Base-by-base conservation (phyloP, 2,329 filamentous ascomycete genomes). In the Pyricularia sp. region DNA sequence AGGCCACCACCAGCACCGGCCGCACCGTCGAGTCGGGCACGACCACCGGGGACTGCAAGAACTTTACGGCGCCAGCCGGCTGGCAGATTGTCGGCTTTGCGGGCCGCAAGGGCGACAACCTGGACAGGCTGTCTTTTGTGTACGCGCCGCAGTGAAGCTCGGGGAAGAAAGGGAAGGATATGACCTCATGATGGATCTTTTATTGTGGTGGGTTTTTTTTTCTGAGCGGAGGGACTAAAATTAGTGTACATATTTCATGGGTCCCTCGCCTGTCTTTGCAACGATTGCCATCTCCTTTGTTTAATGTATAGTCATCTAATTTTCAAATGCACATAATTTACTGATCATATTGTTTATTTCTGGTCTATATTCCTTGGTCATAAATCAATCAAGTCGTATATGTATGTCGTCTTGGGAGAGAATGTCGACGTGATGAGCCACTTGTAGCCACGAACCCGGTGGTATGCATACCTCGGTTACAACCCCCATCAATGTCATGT, bases 41-140 rank as follows among this genome's bases (percentile, higher is more conserved):
- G 0, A 72, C 76, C 31, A 87, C 84, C 0, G 74, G 71, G 12
- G 81, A 83, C 70, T 88, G 85, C 73, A 73, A 76, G 5, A 80
- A 79, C 1, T 83, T 79, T 67, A 76, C 73, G n/a, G 84, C 84
- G 1, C 82, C 82, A 25, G 69, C 70, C 1, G 84, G 83, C 2
- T 86, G 81, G 79, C 80, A 81, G 67, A 82, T 87, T 73, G 81
- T 84, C n/a, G 85, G 85, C 3, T 86, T 82, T 71, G 73, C 82
- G 68, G 84, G 85, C 20, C 81, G 84, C 73, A 77, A 74, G 70
- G 86, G 84, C 0, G 83, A 86, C 69, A 85, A 87, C 76, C 73
- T 88, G 64, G 86, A 88, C 74, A 81, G 83, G 74, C 73, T 88
- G 55, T 85, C 76, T 0, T 82, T 85, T 70, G 75, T 83, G 31